These are phyloP conservation scores for Fraxinus pennsylvanica DNA, from an alignment of 257 asterid genomes.

Conservation along the genomic window DNA sequence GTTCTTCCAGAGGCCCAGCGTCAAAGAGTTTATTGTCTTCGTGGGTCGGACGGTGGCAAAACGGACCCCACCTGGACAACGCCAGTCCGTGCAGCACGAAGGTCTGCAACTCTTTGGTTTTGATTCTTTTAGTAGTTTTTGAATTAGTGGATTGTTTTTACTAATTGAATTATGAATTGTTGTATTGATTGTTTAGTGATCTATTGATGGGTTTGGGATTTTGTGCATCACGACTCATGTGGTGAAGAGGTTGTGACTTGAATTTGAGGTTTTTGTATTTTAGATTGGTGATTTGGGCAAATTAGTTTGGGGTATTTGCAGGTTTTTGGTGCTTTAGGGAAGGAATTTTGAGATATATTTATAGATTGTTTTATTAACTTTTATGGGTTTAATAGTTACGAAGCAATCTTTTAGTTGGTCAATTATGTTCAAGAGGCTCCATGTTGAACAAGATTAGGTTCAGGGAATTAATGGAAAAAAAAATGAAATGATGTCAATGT, in stretches of 20 bases:
- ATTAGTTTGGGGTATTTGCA: background rate
- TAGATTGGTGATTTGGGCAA: background rate
- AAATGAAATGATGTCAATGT: background rate
- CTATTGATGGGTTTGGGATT: background rate
- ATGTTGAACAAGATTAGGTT: background rate
- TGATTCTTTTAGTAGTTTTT: background rate
- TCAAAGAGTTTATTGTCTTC: constrained; percentile 72
- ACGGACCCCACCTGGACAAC: constrained; percentile 73
- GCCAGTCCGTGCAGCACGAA: constrained; percentile 91
- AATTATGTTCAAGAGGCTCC: background rate
- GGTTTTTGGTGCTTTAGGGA: background rate
- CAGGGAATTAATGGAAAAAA: background rate
- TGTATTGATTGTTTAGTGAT: background rate
- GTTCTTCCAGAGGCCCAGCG: constrained; percentile 79
- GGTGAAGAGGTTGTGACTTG: background rate
- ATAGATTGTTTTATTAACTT: background rate
- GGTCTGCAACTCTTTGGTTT: constrained; percentile 38
- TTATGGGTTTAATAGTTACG: background rate
- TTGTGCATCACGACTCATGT: background rate
- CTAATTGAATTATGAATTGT: background rate
- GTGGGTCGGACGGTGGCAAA: constrained; percentile 84
- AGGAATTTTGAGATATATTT: background rate
- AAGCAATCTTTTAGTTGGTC: background rate
- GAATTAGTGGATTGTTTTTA: background rate
- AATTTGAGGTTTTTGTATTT: background rate